Evolutionary conservation across 129 eudicot species (phyloP).

Genomic region (Tagetes patula): DNA sequence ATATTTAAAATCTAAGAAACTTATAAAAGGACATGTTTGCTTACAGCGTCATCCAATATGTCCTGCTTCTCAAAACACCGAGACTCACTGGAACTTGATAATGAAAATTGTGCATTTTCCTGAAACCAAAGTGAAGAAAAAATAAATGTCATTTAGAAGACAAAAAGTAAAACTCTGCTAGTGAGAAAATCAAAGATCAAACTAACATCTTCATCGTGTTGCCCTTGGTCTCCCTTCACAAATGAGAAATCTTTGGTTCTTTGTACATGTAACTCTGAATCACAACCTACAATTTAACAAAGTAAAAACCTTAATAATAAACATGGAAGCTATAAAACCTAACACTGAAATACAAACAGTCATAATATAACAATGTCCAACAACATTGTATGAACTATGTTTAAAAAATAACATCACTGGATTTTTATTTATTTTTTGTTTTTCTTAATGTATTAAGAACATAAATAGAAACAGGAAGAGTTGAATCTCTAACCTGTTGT

Average conservation of each 20-base stretch:
- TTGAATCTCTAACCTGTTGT: constrained; percentile 11
- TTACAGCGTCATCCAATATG: not conserved
- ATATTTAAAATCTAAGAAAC: not conserved
- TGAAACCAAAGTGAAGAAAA: not conserved
- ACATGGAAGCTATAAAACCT: not conserved
- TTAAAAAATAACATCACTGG: no score
- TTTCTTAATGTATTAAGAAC: no score
- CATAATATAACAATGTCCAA: not conserved
- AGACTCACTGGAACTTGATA: not conserved
- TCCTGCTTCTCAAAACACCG: constrained; percentile 9
- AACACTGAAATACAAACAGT: not conserved
- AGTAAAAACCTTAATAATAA: not conserved
- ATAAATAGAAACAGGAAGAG: not conserved
- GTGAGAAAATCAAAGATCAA: not conserved
- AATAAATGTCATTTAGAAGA: not conserved
- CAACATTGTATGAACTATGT: no score
- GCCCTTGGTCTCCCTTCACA: constrained; percentile 10
- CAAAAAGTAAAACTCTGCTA: not conserved
- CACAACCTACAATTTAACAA: constrained; percentile 4
- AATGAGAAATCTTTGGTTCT: not conserved
- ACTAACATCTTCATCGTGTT: constrained; percentile 1
- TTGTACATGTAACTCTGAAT: constrained; percentile 4
- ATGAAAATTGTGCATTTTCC: not conserved
- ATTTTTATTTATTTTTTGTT: no score
- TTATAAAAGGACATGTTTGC: constrained; percentile 2